Percentiles rank a stretch among this genome's conserved stretches.
Evolutionary conservation across 805 yeast species (phyloP).

Genomic region (Candida orba): DNA sequence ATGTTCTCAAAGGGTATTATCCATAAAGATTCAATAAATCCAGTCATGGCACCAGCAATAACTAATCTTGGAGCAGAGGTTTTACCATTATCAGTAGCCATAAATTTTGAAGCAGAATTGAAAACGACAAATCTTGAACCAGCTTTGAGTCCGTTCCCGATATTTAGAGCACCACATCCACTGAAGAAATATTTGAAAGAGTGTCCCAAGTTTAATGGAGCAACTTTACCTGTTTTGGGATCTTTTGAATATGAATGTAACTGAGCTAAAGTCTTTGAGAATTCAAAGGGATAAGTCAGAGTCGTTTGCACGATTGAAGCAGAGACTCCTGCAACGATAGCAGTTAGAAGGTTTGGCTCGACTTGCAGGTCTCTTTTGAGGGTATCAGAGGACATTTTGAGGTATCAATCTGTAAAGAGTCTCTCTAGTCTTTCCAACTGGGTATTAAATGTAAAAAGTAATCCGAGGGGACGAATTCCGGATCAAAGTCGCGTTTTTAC

Average conservation of each 20-base stretch:
- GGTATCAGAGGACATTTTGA: background rate
- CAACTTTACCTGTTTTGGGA: slow-evolving; percentile 19
- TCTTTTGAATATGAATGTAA: slow-evolving; percentile 39
- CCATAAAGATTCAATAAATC: slow-evolving; percentile 71
- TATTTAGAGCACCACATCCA: slow-evolving; percentile 71
- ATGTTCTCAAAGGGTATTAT: slow-evolving; percentile 88
- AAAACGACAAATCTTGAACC: slow-evolving; percentile 66
- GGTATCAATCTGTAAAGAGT: too few relatives aligned
- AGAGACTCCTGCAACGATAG: slow-evolving; percentile 50
- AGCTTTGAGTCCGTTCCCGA: slow-evolving; percentile 71
- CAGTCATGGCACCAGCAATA: slow-evolving; percentile 80
- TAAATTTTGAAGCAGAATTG: slow-evolving; percentile 63
- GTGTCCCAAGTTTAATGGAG: slow-evolving; percentile 20
- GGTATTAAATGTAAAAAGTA: too few relatives aligned
- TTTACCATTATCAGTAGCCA: slow-evolving; percentile 51
- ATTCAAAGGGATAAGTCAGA: slow-evolving; percentile 66
- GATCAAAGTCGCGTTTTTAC: too few relatives aligned
- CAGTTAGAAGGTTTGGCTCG: slow-evolving; percentile 43
- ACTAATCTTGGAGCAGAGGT: slow-evolving; percentile 75
- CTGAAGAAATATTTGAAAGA: slow-evolving; percentile 31
- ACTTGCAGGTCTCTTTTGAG: slow-evolving; percentile 10
- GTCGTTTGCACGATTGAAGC: slow-evolving; percentile 61
- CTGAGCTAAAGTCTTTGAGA: slow-evolving; percentile 57
- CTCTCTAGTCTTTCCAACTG: too few relatives aligned
- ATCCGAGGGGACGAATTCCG: too few relatives aligned